These are phyloP conservation scores for Lagenaria siceraria DNA, from an alignment of 306 rosid species.

Conservation along the genomic window DNA sequence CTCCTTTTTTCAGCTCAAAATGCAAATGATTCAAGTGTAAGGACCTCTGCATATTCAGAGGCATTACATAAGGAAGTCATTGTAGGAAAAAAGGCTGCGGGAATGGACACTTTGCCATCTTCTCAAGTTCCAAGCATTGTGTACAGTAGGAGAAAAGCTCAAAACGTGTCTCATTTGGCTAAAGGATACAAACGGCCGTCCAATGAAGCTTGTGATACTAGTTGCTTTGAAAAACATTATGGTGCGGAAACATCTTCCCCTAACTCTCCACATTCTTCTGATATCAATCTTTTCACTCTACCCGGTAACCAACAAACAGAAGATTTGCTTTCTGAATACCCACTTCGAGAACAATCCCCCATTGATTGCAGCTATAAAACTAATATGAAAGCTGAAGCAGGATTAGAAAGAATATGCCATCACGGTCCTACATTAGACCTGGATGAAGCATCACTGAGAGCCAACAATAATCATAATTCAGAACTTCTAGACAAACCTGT, in stretches of 20 bases:
- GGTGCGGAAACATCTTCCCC: conserved; percentile 17
- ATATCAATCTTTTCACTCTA: conserved; percentile 22
- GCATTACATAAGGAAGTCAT: conserved; percentile 20
- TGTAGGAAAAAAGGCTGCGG: conserved; percentile 17
- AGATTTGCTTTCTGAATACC: conserved; percentile 17
- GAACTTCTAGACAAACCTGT: conserved; percentile 13
- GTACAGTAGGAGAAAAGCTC: conserved; percentile 43
- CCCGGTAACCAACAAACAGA: conserved; percentile 19
- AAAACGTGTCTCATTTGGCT: conserved; percentile 13
- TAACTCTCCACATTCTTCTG: conserved; percentile 19
- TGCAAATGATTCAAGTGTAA: conserved; percentile 13
- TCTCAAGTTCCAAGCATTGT: conserved; percentile 28
- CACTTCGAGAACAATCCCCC: conserved; percentile 3
- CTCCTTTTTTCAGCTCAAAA: conserved; percentile 17
- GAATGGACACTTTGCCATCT: conserved; percentile 17
- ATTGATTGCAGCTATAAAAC: conserved; percentile 3
- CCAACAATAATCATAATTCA: conserved; percentile 5
- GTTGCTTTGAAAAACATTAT: conserved; percentile 20
- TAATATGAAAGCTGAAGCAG: conserved; percentile 6
- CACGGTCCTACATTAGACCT: conserved; percentile 11
- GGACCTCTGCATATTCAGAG: conserved; percentile 17
- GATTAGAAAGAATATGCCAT: background rate
- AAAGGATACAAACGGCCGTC: conserved; percentile 15
- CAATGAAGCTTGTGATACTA: conserved; percentile 19
- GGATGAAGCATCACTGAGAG: conserved; percentile 10